Evolutionary conservation across 345 rosid species (phyloP).

Genomic region (Litchi chinensis): DNA sequence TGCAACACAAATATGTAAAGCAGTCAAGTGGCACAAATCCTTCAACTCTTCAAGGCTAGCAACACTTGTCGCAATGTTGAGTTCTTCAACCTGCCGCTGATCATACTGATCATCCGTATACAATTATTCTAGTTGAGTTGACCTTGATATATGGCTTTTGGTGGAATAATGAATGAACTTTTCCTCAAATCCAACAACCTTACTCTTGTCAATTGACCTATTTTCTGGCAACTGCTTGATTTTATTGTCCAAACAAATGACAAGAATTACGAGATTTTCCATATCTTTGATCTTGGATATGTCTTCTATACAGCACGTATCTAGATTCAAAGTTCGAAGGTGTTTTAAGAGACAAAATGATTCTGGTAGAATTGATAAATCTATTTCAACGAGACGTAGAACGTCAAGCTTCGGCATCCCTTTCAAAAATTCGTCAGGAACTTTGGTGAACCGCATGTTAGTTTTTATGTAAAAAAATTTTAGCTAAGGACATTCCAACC

Average conservation of each 20-base stretch:
- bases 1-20: too few relatives aligned
- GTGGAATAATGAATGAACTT: constrained; percentile 20
- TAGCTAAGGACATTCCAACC: constrained; percentile 16
- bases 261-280: constrained; percentile 20
- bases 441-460: not conserved
- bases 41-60: too few relatives aligned
- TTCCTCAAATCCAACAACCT: constrained; percentile 12
- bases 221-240: constrained; percentile 9
- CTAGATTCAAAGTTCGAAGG: constrained; percentile 26
- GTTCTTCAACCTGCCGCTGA: too few relatives aligned
- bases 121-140: constrained; percentile 31
- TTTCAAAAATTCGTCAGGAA: constrained; percentile 5
- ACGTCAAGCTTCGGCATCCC: constrained; percentile 3
- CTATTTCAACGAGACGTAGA: not conserved
- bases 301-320: not conserved
- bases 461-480: not conserved
- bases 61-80: not conserved
- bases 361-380: constrained; percentile 1
- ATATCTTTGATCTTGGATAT: constrained; percentile 3
- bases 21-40: too few relatives aligned
- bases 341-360: constrained; percentile 7
- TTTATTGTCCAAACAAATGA: not conserved
- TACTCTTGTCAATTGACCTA: constrained; percentile 17
- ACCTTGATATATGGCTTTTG: not conserved
- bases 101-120: constrained; percentile 14